Evolutionary conservation across 2,329 filamentous ascomycete species (phyloP).

Genomic region (Pestalotiopsis sp.): DNA sequence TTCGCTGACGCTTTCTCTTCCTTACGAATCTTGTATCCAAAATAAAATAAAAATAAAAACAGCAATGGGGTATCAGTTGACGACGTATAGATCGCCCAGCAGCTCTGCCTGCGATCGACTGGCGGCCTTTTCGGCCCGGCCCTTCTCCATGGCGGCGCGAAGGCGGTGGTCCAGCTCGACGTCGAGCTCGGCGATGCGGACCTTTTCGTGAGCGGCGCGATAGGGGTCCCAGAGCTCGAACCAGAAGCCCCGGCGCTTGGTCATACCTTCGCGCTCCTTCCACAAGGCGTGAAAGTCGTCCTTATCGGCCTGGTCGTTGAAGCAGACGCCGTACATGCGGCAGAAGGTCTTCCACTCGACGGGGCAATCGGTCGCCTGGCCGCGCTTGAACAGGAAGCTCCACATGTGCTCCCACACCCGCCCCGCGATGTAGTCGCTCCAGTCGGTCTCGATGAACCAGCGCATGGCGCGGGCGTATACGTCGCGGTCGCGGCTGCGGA

Average conservation of each 20-base stretch:
- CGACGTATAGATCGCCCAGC: constrained; percentile 5
- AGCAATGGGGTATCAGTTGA: not conserved
- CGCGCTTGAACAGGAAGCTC: constrained; percentile 31
- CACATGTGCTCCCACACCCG: constrained; percentile 39
- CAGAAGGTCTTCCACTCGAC: constrained; percentile 36
- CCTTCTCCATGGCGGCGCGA: constrained; percentile 4
- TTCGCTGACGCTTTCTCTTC: not conserved
- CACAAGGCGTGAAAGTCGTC: constrained; percentile 20
- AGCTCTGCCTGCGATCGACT: constrained; percentile 3
- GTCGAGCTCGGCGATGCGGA: constrained; percentile 25
- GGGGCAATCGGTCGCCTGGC: constrained; percentile 46
- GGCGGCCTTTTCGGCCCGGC: not conserved
- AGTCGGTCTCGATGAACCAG: constrained; percentile 32
- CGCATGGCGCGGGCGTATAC: constrained; percentile 32
- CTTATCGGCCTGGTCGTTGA: constrained; percentile 22
- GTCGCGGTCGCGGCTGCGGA: constrained; percentile 28
- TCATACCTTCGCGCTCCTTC: constrained; percentile 22
- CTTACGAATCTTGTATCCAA: not conserved
- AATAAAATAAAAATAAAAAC: not conserved
- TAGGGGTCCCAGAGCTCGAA: constrained; percentile 22
- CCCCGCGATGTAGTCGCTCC: constrained; percentile 33
- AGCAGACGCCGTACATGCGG: constrained; percentile 36
- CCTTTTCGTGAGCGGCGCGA: constrained; percentile 19
- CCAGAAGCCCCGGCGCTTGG: constrained; percentile 20
- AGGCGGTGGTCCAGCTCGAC: constrained; percentile 17